These are phyloP conservation scores for Pseudogymnoascus sp. DNA, from an alignment of 2,329 filamentous ascomycete species.

Conservation along the genomic window DNA sequence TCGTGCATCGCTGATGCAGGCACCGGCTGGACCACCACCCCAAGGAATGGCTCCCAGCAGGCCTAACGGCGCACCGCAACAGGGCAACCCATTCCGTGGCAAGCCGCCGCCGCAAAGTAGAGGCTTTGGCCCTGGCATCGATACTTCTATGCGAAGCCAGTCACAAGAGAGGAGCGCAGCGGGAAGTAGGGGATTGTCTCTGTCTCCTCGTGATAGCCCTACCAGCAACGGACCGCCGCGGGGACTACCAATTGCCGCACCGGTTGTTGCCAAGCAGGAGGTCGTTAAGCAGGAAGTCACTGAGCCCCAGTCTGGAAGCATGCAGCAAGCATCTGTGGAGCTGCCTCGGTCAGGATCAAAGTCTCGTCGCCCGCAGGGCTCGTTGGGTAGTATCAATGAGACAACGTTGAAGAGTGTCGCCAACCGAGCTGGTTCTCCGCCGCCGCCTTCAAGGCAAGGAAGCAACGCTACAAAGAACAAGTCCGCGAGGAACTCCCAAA, in stretches of 20 bases:
- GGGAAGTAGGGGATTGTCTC: constrained; percentile 26
- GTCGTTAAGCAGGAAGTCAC: constrained; percentile 29
- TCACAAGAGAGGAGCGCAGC: constrained; percentile 38
- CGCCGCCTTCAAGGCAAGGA: constrained; percentile 48
- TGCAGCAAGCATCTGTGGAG: constrained; percentile 29
- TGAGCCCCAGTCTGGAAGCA: constrained; percentile 24
- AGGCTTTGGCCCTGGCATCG: constrained; percentile 25
- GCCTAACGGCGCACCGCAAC: constrained; percentile 51
- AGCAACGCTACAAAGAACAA: constrained; percentile 54
- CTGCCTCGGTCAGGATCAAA: constrained; percentile 36
- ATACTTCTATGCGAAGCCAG: constrained; percentile 32
- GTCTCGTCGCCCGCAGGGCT: constrained; percentile 53
- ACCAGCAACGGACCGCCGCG: constrained; percentile 53
- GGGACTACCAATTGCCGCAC: constrained; percentile 36
- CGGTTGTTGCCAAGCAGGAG: constrained; percentile 36
- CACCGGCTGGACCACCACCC: constrained; percentile 43
- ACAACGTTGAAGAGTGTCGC: constrained; percentile 38
- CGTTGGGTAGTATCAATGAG: constrained; percentile 62
- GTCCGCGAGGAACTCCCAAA: constrained; percentile 56
- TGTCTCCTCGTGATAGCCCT: constrained; percentile 41
- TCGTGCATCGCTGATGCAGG: constrained; percentile 29
- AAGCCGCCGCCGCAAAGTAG: constrained; percentile 25
- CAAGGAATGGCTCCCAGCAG: constrained; percentile 52
- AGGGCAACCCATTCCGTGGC: constrained; percentile 44
- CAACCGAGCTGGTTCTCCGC: constrained; percentile 48